Base-by-base conservation (phyloP, 495 filamentous ascomycete genomes). In the Penicillium maclennaniae region DNA sequence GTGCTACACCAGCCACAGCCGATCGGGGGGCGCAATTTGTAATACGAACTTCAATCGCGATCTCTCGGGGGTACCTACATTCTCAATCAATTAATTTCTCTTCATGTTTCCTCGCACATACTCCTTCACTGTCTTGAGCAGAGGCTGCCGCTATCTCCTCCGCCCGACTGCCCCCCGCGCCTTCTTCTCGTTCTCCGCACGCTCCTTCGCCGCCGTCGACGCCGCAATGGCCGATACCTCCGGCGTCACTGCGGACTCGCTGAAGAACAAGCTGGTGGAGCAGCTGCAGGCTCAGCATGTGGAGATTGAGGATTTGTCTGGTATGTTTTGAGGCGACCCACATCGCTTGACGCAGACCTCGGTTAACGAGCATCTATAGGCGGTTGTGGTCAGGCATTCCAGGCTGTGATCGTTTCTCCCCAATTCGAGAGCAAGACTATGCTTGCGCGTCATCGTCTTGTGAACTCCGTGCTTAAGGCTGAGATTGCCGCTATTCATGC, bases 401-500 rank as follows among this genome's bases (percentile, higher is more conserved):
- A 92, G 51, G 87, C 92, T 2, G 82, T 92, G 26, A 91, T 98
- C 43, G 92, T 98, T 10, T 96, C 91, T 5, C 83, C 89, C 8
- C 76, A 86, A 43, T 98, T 97, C 70, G 81, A 81, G 20, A 88
- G 87, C 67, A 96, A 95, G 75, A 92, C 78, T 44, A 87, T 88
- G 47, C 83, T 98, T 16, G 89, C 89, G 49, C 83, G 92, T 15
- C 89, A 97, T 73, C 84, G 93, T 19, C 77, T 95, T 45, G 93
- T 96, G 43, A 97, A 98, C 71, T 79, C 81, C 3, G 85, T 83
- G 7, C 71, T 98, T 63, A 93, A 92, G 74, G 81, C 81, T n/a
- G 93, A 98, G 76, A 93, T 98, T 69, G 88, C 89, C 5, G 82
- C 84, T 42, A 96, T 98, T 50, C 93, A 98, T 77, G 93, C 93